phyloP scores from a whole-genome alignment of 2,329 filamentous ascomycete genomes.

The Ascochyta koolunga region DNA sequence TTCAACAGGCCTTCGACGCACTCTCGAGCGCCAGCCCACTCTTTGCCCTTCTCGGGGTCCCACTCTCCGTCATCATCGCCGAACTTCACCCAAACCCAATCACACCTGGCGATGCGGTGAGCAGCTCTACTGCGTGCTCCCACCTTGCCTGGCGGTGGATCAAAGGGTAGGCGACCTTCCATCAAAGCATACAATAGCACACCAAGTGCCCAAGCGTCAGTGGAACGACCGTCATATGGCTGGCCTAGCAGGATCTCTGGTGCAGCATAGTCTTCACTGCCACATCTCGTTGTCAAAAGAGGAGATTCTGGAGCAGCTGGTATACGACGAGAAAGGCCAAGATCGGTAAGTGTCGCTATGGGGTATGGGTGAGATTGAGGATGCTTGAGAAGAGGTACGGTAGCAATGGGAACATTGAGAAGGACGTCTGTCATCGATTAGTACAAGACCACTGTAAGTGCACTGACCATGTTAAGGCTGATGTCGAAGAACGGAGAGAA shows the following conservation, averaged over 20 bases:
- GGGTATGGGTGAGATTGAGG: conserved; percentile 81
- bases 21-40: conserved; percentile 75
- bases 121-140: conserved; percentile 78
- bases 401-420: conserved; percentile 76
- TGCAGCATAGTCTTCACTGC: conserved; percentile 95
- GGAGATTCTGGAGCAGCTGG: conserved; percentile 75
- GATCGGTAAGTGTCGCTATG: conserved; percentile 85
- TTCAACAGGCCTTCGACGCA: conserved; percentile 86
- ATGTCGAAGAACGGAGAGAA: conserved; percentile 45
- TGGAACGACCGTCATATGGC: conserved; percentile 88
- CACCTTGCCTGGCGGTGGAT: conserved; percentile 80
- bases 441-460: conserved; percentile 28
- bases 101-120: conserved; percentile 92
- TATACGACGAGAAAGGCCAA: conserved; percentile 86
- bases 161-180: conserved; percentile 91
- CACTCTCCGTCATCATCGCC: conserved; percentile 86
- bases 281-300: conserved; percentile 90
- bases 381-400: conserved; percentile 68
- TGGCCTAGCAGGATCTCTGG: conserved; percentile 96
- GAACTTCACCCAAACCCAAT: conserved; percentile 93
- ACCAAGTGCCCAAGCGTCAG: conserved; percentile 93
- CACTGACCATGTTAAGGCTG: conserved; percentile 25
- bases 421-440: conserved; percentile 73
- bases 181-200: conserved; percentile 92
- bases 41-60: conserved; percentile 70